Conservation (phyloP, 1,139 yeast genomes). For the Taphrina sp. region DNA sequence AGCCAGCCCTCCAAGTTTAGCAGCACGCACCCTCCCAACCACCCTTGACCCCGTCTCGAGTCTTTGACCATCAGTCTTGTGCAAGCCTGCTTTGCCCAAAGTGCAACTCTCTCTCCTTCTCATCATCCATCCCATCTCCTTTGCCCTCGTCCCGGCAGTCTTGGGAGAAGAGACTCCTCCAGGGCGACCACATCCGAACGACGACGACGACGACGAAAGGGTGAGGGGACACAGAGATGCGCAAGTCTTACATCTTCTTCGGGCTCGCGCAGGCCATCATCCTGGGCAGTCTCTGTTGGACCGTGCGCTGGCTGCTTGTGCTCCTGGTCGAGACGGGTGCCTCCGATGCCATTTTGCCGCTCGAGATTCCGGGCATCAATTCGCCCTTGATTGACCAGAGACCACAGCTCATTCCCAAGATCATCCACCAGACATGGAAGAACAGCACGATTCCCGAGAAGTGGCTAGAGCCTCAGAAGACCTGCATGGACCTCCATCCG, state of each 20-base stretch:
- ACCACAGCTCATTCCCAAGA: conserved; percentile 66
- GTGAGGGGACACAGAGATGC: no score
- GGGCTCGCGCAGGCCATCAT: conserved; percentile 33
- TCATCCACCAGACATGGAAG: conserved; percentile 91
- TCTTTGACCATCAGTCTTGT: no score
- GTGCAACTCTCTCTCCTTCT: no score
- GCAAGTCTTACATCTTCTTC: conserved; percentile 29
- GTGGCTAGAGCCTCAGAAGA: conserved; percentile 76
- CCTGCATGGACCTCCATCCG: conserved; percentile 74
- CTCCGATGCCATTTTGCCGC: conserved; percentile 37
- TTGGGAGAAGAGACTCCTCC: no score
- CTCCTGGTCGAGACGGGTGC: conserved; percentile 63
- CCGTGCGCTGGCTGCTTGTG: conserved; percentile 55
- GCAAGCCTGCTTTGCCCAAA: no score
- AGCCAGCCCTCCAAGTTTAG: no score
- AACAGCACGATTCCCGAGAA: conserved; percentile 70
- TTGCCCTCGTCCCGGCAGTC: no score
- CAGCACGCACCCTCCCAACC: no score
- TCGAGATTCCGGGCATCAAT: conserved; percentile 48
- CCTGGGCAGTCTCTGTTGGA: conserved; percentile 36
- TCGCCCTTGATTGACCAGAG: conserved; percentile 46
- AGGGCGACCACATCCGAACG: no score
- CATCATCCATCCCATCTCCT: no score
- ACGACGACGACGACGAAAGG: no score
- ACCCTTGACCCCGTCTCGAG: no score